Conservation (phyloP, 2,329 filamentous ascomycete genomes). For the Myriosclerotinia curreyana region DNA sequence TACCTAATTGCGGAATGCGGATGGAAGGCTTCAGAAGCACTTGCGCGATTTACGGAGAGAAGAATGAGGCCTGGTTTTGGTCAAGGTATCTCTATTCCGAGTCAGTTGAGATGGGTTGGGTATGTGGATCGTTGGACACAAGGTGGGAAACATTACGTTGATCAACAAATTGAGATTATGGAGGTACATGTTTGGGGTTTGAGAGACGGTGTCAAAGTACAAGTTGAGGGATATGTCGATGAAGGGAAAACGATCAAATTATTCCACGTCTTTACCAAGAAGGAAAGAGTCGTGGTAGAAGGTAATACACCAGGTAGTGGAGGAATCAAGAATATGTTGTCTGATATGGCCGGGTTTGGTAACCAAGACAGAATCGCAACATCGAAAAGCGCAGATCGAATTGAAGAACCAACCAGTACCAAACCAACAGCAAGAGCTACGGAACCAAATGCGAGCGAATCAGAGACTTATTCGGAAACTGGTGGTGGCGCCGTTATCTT, state of each 20-base stretch:
- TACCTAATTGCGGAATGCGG: conserved; percentile 87
- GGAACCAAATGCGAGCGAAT: background rate
- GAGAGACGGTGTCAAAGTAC: conserved; percentile 81
- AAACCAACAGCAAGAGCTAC: conserved; percentile 3
- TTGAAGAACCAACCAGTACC: conserved; percentile 17
- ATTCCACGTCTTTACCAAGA: conserved; percentile 74
- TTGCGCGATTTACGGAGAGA: conserved; percentile 70
- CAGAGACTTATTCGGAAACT: conserved; percentile 44
- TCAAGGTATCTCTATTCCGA: conserved; percentile 86
- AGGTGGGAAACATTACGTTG: conserved; percentile 73
- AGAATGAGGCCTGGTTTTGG: conserved; percentile 90
- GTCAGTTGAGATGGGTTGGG: conserved; percentile 79
- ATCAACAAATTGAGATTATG: conserved; percentile 77
- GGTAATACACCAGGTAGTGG: conserved; percentile 50
- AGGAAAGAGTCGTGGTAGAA: conserved; percentile 69
- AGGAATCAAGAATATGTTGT: conserved; percentile 51
- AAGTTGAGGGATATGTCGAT: conserved; percentile 81
- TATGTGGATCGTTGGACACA: conserved; percentile 87
- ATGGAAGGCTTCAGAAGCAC: conserved; percentile 61
- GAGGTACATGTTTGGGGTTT: conserved; percentile 91
- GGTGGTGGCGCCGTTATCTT: conserved; percentile 76
- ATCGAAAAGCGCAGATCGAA: conserved; percentile 23
- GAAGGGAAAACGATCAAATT: conserved; percentile 82
- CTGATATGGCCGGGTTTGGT: conserved; percentile 48
- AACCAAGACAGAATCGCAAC: conserved; percentile 31